These are phyloP conservation scores for Bathelium albidoporum DNA, from an alignment of 495 filamentous ascomycete genomes.

Conservation along the genomic window DNA sequence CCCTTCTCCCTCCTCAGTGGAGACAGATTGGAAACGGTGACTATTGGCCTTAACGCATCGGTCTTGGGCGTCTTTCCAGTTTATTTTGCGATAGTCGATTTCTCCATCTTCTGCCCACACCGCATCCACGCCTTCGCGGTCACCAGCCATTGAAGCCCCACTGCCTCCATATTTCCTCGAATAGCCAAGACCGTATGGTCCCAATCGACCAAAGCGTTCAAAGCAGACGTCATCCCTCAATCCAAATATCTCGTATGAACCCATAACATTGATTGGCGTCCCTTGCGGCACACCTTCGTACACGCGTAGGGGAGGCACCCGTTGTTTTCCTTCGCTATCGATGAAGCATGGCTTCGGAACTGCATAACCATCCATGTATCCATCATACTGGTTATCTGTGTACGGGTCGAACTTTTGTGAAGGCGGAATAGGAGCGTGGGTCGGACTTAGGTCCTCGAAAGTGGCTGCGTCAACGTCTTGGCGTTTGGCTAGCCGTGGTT, in stretches of 20 bases:
- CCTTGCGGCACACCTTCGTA: slow-evolving; percentile 66
- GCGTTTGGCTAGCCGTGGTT: not conserved
- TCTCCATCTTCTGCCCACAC: slow-evolving; percentile 56
- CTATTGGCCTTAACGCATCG: slow-evolving; percentile 59
- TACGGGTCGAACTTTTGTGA: slow-evolving; percentile 59
- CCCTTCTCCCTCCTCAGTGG: slow-evolving; percentile 27
- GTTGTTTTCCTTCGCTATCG: slow-evolving; percentile 49
- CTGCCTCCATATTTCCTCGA: slow-evolving; percentile 62
- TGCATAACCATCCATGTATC: slow-evolving; percentile 50
- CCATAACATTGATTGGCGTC: slow-evolving; percentile 73
- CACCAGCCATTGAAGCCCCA: slow-evolving; percentile 70
- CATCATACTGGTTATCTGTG: slow-evolving; percentile 50
- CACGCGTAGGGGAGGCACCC: slow-evolving; percentile 56
- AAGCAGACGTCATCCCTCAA: slow-evolving; percentile 86
- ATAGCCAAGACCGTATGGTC: slow-evolving; percentile 86
- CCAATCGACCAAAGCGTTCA: slow-evolving; percentile 79
- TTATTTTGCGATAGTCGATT: slow-evolving; percentile 61
- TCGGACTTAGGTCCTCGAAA: not conserved
- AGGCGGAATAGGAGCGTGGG: slow-evolving; percentile 28
- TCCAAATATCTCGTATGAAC: slow-evolving; percentile 69
- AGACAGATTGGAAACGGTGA: slow-evolving; percentile 50
- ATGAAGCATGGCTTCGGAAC: slow-evolving; percentile 39
- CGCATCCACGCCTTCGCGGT: slow-evolving; percentile 60
- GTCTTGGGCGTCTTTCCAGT: slow-evolving; percentile 66
- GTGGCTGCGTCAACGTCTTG: not conserved